Evolutionary conservation across 2,329 filamentous ascomycete species (phyloP).

Genomic region (Alternaria gaisen): DNA sequence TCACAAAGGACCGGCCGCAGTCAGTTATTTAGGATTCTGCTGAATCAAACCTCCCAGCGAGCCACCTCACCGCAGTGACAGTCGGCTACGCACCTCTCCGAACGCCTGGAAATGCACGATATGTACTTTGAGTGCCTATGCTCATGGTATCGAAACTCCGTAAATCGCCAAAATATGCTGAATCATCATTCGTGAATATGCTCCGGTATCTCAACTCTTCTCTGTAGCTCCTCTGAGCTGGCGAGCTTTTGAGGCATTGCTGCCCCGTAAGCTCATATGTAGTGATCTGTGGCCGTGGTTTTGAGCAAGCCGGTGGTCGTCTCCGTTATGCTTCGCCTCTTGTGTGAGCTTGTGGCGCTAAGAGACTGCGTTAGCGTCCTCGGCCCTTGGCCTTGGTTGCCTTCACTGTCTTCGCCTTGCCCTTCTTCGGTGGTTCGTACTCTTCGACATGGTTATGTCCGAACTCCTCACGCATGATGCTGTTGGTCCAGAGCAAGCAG

Average conservation of each 20-base stretch:
- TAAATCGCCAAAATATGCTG: constrained; percentile 25
- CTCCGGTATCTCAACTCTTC: background rate
- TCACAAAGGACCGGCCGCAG: constrained; percentile 1
- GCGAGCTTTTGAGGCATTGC: background rate
- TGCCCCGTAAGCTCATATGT: background rate
- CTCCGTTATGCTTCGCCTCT: constrained; percentile 2
- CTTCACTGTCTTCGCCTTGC: constrained; percentile 53
- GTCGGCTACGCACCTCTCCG: background rate
- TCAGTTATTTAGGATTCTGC: background rate
- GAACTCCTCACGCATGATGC: constrained; percentile 64
- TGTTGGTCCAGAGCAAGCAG: constrained; percentile 73
- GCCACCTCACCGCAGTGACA: constrained; percentile 5
- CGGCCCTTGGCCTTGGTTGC: constrained; percentile 39
- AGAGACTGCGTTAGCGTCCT: constrained; percentile 26
- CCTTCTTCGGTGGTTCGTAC: constrained; percentile 58
- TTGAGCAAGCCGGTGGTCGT: background rate
- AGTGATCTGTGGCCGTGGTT: background rate
- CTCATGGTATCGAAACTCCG: constrained; percentile 35
- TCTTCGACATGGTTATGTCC: constrained; percentile 69
- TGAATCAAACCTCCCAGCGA: constrained; percentile 2
- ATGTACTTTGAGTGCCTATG: constrained; percentile 19
- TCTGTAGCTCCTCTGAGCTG: background rate
- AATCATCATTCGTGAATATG: constrained; percentile 30
- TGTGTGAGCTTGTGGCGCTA: constrained; percentile 5
- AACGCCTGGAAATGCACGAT: constrained; percentile 28